Base-by-base conservation (phyloP, 2,329 filamentous ascomycete species). In the Bipolaris gigantea region DNA sequence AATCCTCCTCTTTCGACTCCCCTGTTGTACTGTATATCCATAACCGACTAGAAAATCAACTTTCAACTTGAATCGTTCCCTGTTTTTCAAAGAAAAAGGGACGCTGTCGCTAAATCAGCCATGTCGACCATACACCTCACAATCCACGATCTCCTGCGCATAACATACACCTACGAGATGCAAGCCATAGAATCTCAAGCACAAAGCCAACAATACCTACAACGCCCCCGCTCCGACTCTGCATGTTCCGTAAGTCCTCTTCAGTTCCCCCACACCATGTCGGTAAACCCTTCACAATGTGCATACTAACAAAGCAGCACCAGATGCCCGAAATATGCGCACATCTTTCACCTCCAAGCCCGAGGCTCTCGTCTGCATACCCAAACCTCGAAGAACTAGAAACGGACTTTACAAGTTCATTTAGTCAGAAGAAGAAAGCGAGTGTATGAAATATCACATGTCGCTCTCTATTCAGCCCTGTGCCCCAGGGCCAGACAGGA, bases 121-220 rank as follows among this genome's bases (percentile, higher is more conserved):
- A 72, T 72, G 70, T 71, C 70, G 55, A 72, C 70, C 5, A 65
- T 55, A n/a, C 63, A 64, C 50, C 51, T 72, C 4, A 63, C 67
- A 8, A 54, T 72, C 39, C 61, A 71, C 57, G 70, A 72, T 39
- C 55, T 72, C 9, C 62, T 72, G 15, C 70, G 70, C 57, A 70
- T 72, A 53, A 71, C 70, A 18, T 71, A 71, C 46, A 66, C 63
- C 1, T 72, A 72, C 48, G 70, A 72, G 52, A 59, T 63, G n/a
- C 62, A 60, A 41, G 64, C 64, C 8, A 39, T 63, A 10, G 60
- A 64, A 44, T 57, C 56, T 32, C 57, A 61, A 44, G 58, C 59
- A 25, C 23, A 21, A n/a, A 18, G 30, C 41, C 52, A 47, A 19
- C 15, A 23, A 16, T 32, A 27, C 15, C 21, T 27, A 41, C 46